Conservation (phyloP, 768 basidiomycete genomes). For the Galerina marginata region DNA sequence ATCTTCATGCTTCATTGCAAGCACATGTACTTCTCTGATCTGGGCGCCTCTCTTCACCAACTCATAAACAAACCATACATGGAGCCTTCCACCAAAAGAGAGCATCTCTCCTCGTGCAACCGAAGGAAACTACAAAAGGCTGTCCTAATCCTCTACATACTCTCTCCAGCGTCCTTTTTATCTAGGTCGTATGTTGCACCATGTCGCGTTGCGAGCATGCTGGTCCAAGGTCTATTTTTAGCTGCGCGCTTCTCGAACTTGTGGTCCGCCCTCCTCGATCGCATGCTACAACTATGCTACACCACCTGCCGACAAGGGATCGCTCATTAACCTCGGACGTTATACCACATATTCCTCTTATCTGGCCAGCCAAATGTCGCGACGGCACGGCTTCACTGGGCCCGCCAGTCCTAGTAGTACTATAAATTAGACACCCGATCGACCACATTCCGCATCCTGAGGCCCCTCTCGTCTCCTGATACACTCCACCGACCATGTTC, state of each 20-base stretch:
- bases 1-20: too few species aligned
- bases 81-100: too few species aligned
- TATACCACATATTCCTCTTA: background rate
- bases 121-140: too few species aligned
- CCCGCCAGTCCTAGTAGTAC: too few species aligned
- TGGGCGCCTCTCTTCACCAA: too few species aligned
- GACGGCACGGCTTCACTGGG: background rate
- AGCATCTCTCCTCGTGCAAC: too few species aligned
- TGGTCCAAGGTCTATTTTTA: constrained; percentile 6
- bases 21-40: too few species aligned
- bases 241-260: constrained; percentile 6
- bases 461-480: background rate
- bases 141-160: background rate
- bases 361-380: background rate
- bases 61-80: too few species aligned
- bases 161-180: background rate
- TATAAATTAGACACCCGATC: too few species aligned
- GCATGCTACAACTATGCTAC: background rate
- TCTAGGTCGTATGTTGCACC: background rate
- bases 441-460: background rate
- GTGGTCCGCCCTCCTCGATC: background rate
- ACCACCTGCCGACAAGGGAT: constrained; percentile 3
- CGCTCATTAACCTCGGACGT: background rate
- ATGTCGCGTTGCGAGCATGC: background rate
- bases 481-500: background rate